Conservation (phyloP, 306 rosid genomes). For the Cicer judaicum region DNA sequence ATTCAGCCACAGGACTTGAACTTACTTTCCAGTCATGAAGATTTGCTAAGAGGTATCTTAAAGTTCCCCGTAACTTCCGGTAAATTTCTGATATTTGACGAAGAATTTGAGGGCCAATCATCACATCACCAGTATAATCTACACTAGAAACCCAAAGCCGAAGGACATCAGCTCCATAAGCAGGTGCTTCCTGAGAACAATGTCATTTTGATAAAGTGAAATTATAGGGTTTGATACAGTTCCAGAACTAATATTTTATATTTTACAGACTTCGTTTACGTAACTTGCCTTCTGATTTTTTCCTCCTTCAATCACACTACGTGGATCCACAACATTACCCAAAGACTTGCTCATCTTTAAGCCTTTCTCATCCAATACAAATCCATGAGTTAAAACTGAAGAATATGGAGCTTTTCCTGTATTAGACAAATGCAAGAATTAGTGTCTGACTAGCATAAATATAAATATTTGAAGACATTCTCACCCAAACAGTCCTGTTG, state of each 20-base stretch:
- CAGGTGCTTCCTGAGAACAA: constrained; percentile 80
- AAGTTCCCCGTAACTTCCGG: constrained; percentile 95
- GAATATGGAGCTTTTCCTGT: constrained; percentile 97
- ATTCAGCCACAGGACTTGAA: constrained; percentile 29
- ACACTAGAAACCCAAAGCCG: constrained; percentile 99
- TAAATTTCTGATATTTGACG: constrained; percentile 97
- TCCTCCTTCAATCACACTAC: constrained; percentile 88
- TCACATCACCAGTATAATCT: constrained; percentile 88
- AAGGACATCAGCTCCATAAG: constrained; percentile 95
- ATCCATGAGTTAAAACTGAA: constrained; percentile 92
- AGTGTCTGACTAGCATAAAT: constrained; percentile 30
- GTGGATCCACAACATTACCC: constrained; percentile 96
- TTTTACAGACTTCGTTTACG: constrained; percentile 3
- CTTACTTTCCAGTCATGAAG: constrained; percentile 98
- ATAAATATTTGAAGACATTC: constrained; percentile 1
- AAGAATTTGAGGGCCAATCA: constrained; percentile 92
- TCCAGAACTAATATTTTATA: constrained; percentile 23
- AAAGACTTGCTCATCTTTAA: constrained; percentile 98
- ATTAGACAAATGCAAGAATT: constrained; percentile 43
- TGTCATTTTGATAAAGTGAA: constrained; percentile 39
- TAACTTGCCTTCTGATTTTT: constrained; percentile 82
- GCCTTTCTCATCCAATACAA: constrained; percentile 96
- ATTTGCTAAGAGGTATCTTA: constrained; percentile 95
- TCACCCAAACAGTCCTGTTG: not conserved
- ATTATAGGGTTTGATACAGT: constrained; percentile 7